Percentiles rank a stretch among this genome's conserved stretches.
Evolutionary conservation across 768 basidiomycete genomes (phyloP).

Genomic region (Nevesoporus exiguus): DNA sequence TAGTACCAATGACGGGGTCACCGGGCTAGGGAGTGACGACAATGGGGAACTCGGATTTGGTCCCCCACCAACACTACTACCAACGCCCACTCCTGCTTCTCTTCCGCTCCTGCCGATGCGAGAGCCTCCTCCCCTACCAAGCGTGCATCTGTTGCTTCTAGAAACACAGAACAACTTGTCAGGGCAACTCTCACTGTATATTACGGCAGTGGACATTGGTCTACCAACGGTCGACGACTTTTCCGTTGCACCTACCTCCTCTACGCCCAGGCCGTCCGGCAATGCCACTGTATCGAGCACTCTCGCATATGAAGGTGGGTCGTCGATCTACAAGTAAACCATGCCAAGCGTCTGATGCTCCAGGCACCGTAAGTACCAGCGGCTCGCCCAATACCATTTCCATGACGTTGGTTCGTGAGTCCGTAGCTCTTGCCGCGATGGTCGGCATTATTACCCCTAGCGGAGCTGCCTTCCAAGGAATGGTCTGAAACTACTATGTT

Average conservation of each 20-base stretch:
- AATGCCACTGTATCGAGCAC: background rate
- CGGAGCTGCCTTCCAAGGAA: background rate
- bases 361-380: background rate
- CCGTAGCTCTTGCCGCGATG: conserved; percentile 6
- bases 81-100: too few species aligned
- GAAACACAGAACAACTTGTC: too few species aligned
- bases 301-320: conserved; percentile 1
- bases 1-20: too few species aligned
- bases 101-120: too few species aligned
- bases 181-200: too few species aligned
- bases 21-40: too few species aligned
- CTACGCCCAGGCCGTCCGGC: background rate
- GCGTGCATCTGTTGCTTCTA: background rate
- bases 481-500: background rate
- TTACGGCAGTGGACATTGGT: background rate
- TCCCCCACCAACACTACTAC: too few species aligned
- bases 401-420: background rate
- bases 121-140: too few species aligned
- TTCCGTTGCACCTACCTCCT: background rate
- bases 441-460: conserved; percentile 5
- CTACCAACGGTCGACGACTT: background rate
- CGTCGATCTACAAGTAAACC: too few species aligned
- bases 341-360: background rate
- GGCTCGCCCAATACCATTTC: conserved; percentile 12
- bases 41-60: too few species aligned